Base-by-base conservation (phyloP, 805 yeast species). In the Candida broadrunensis region DNA sequence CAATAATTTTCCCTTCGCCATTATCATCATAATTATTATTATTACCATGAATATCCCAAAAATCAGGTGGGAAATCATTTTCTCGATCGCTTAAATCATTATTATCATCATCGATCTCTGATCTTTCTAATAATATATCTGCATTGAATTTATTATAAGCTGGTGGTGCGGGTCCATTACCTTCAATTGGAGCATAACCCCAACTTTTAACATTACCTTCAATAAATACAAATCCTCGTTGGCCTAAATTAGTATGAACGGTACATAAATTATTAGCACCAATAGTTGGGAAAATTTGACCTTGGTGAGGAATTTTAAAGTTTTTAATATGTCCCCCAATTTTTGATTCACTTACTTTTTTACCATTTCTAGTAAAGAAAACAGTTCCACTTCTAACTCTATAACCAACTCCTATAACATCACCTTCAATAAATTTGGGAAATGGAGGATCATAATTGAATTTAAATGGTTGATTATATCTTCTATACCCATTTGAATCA, bases 301-400 rank as follows among this genome's bases (percentile, higher is more conserved):
- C 72, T 47, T 76, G 81, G 5, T 65, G 66, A 3, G 63, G 58
- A 48, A 79, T 70, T 48, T 77, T 82, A 73, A 88, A 82, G 35
- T 87, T 81, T 50, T 77, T 82, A 24, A 83, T 63, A 54, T 85
- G 93, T 2, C 91, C 91, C 11, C 91, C 93, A 26, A 88, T 73
- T 37, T 81, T 81, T 38, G 86, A 83, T 56, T 90, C 97, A 29
- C 78, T 78, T 19, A 93, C 66, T 56, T 88, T 88, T 58, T 88
- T 88, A 21, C 99, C 99, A 54, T 93, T 93, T 49, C 96, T 76
- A 0, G 99, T 93, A 71, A 90, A 93, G 54, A 93, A 93, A 0
- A 93, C 75, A 0, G 96, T 82, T 2, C 97, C 96, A 14, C 87
- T 72, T 34, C 88, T 72, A 2, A 87, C 80, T 44, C 91, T 75